These are phyloP conservation scores for Ceratobasidium sp. DNA, from an alignment of 1,284 basidiomycete genomes.

Conservation along the genomic window DNA sequence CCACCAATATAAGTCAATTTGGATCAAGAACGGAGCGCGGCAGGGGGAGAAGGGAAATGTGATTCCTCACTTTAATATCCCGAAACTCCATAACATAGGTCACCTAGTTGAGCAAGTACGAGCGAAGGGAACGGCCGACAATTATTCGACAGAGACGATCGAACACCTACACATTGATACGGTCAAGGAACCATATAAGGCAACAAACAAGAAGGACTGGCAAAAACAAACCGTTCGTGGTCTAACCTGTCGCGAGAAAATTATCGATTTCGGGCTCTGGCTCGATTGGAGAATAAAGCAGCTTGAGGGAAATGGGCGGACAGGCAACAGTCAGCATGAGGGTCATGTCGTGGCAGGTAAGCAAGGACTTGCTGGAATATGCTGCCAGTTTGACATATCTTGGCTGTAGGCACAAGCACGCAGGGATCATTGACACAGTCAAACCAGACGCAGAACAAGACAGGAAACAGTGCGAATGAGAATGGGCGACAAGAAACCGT, in stretches of 20 bases:
- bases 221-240: neutral
- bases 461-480: too few species aligned
- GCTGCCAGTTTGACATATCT: too few species aligned
- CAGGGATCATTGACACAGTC: too few species aligned
- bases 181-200: neutral
- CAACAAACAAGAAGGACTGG: constrained; percentile 18
- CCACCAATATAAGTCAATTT: neutral
- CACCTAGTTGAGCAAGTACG: neutral
- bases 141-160: constrained; percentile 1
- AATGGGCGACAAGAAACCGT: too few species aligned
- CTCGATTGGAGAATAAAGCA: neutral
- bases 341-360: too few species aligned
- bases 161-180: constrained; percentile 17
- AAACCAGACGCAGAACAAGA: too few species aligned
- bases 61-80: constrained; percentile 9
- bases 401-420: too few species aligned
- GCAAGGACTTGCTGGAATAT: too few species aligned
- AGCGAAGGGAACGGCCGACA: constrained; percentile 3
- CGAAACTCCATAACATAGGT: neutral
- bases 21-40: constrained; percentile 10
- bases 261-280: neutral
- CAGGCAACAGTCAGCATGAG: neutral
- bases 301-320: neutral
- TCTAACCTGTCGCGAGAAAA: neutral
- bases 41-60: constrained; percentile 8